A percentile compares a stretch with the other conserved stretches of the same genome.
These are phyloP conservation scores for Wickerhamomyces strasburgensis DNA, from an alignment of 805 yeast genomes.

Conservation along the genomic window DNA sequence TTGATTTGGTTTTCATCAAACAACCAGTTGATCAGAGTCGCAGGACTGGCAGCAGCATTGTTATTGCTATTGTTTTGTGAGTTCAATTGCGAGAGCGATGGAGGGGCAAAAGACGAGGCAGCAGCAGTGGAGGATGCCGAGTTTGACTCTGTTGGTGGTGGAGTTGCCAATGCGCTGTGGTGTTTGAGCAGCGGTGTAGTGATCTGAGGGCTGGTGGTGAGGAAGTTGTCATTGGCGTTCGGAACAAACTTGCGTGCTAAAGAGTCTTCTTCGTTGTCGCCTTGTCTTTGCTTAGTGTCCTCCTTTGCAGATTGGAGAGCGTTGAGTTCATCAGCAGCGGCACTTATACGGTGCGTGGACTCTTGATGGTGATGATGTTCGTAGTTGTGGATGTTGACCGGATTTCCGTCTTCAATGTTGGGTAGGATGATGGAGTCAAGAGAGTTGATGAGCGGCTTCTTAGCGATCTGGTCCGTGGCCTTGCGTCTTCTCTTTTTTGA, in stretches of 20 bases:
- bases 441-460: constrained; percentile 22
- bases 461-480: neutral
- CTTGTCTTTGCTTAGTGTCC: constrained; percentile 6
- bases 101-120: neutral
- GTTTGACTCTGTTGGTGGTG: neutral
- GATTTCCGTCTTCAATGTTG: constrained; percentile 18
- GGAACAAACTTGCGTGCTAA: constrained; percentile 1
- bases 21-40: constrained; percentile 24
- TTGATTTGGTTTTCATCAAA: constrained; percentile 22
- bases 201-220: neutral
- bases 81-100: neutral
- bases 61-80: neutral
- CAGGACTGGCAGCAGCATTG: constrained; percentile 16
- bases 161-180: neutral
- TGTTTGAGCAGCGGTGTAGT: constrained; percentile 1
- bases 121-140: neutral
- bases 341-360: constrained; percentile 19
- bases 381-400: constrained; percentile 21
- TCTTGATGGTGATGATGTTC: no score
- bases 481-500: constrained; percentile 13
- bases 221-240: constrained; percentile 7
- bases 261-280: neutral
- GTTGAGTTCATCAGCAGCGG: constrained; percentile 27
- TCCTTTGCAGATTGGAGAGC: constrained; percentile 15
- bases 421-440: constrained; percentile 26